Evolutionary conservation across 2,329 filamentous ascomycete species (phyloP).

Genomic region (Xylariaceae sp.): DNA sequence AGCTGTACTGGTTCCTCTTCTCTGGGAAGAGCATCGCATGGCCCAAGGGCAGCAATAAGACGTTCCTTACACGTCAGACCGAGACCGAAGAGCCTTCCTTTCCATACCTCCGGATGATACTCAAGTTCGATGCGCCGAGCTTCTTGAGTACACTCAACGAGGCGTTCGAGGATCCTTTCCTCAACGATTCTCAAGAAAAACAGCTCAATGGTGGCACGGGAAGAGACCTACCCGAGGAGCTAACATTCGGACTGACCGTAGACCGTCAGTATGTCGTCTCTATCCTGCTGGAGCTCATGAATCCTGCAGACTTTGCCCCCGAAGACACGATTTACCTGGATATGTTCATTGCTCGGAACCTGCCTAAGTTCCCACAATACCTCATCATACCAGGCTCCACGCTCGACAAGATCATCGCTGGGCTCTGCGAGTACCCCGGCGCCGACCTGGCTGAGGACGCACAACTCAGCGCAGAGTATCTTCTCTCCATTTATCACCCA

Average conservation of each 20-base stretch:
- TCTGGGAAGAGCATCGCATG: conserved; percentile 73
- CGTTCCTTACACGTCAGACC: conserved; percentile 57
- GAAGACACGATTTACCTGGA: conserved; percentile 91
- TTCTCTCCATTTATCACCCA: conserved; percentile 89
- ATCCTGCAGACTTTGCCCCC: conserved; percentile 65
- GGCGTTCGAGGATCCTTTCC: conserved; percentile 89
- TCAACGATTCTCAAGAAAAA: conserved; percentile 74
- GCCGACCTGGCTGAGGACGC: conserved; percentile 84
- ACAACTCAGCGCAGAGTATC: conserved; percentile 93
- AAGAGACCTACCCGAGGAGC: conserved; percentile 57
- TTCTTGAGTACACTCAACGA: conserved; percentile 96
- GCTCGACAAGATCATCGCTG: conserved; percentile 73
- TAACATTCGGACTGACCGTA: conserved; percentile 66
- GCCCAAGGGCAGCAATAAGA: conserved; percentile 60
- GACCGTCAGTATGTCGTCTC: conserved; percentile 91
- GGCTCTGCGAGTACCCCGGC: conserved; percentile 80
- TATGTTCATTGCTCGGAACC: conserved; percentile 95
- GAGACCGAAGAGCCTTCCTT: conserved; percentile 68
- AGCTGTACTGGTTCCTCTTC: conserved; percentile 91
- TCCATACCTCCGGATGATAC: conserved; percentile 76
- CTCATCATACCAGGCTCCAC: conserved; percentile 84
- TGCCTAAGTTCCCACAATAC: conserved; percentile 96
- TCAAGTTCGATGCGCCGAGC: conserved; percentile 85
- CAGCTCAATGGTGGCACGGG: conserved; percentile 48
- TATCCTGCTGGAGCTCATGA: conserved; percentile 89